Evolutionary conservation across 805 yeast genomes (phyloP), one percentile per base, ranked within the genome.

Genomic region (Candida mattraensis): DNA sequence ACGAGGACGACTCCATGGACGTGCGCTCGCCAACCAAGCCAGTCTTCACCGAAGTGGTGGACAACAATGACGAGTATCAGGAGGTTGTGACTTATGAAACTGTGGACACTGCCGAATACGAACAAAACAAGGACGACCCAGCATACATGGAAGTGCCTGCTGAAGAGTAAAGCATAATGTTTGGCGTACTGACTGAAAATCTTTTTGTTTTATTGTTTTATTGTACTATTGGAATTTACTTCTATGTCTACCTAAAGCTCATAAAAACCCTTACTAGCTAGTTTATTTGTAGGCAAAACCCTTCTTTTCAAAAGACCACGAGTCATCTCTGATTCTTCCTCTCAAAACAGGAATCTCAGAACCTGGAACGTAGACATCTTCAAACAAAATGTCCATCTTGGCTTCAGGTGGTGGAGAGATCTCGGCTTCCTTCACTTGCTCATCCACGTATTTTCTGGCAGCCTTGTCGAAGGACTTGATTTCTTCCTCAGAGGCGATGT

Each of bases 261-360:
- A 24, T 13, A 21, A 18, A 15, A 7, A 27, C 20, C n/a, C 9
- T 15, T 13, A 15, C 21, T n/a, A 14, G 7, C 26, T 23, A n/a
- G 11, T 13, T 49, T 56, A 62, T 54, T 60, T 61, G 53, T 59
- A 59, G 33, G 68, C 68, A 35, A 63, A 63, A 33, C 66, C 66
- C 41, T 58, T 57, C 56, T 63, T 63, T 29, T 48, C 58, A 30
- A 63, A 63, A 34, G 64, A 58, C 94, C 95, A 91, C 58, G 95
- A 81, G 71, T 91, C 99, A 55, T 87, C 94, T 51, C 94, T 83
- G 58, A 89, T 82, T 76, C 99, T 86, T 48, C 99, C 99, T 76
- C 99, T 87, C 66, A 89, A 78, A 51, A 79, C 83, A 55, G 93
- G 89, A 40, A 85, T 77, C 74, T 93, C 98, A 43, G 91, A 71